A percentile compares a stretch with the other conserved stretches of the same genome.
Conservation (phyloP, 2,329 filamentous ascomycete genomes). For the Dactylellina leptospora region DNA sequence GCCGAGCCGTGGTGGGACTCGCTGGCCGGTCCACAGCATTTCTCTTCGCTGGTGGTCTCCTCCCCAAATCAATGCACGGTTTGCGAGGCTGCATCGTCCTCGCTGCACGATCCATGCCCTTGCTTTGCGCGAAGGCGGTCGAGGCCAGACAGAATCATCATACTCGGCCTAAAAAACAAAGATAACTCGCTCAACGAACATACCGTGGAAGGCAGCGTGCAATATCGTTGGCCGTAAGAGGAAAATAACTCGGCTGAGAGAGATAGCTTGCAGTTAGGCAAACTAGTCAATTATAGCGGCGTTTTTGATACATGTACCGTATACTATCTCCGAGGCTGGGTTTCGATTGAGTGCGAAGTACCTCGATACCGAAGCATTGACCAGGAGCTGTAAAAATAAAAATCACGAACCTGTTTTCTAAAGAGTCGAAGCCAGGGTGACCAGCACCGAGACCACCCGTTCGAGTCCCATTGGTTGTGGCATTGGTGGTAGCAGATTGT, state of each 20-base stretch:
- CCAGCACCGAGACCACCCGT: slow-evolving; percentile 15
- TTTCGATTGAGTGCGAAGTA: too few relatives aligned
- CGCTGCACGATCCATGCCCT: slow-evolving; percentile 41
- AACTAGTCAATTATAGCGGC: neutral
- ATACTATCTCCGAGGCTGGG: too few relatives aligned
- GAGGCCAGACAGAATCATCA: too few relatives aligned
- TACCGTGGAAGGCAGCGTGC: too few relatives aligned
- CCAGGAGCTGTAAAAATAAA: neutral
- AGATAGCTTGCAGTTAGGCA: too few relatives aligned
- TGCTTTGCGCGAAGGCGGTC: too few relatives aligned
- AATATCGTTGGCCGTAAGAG: too few relatives aligned
- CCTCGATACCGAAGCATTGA: neutral
- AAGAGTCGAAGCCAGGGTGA: slow-evolving; percentile 1
- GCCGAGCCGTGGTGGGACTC: slow-evolving; percentile 33
- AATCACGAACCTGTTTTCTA: neutral
- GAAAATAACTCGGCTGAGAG: too few relatives aligned
- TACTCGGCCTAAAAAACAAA: too few relatives aligned
- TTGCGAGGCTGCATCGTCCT: slow-evolving; percentile 3
- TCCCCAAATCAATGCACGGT: neutral
- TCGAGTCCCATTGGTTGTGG: slow-evolving; percentile 33
- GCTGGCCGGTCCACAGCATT: neutral
- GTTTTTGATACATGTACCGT: neutral
- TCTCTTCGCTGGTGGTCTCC: neutral
- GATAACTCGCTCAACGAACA: too few relatives aligned
- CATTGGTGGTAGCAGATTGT: neutral